Percentiles rank a stretch among this genome's conserved stretches.
phyloP scores from a whole-genome alignment of 2,329 filamentous ascomycete genomes.

The Colletotrichum endophyticum region DNA sequence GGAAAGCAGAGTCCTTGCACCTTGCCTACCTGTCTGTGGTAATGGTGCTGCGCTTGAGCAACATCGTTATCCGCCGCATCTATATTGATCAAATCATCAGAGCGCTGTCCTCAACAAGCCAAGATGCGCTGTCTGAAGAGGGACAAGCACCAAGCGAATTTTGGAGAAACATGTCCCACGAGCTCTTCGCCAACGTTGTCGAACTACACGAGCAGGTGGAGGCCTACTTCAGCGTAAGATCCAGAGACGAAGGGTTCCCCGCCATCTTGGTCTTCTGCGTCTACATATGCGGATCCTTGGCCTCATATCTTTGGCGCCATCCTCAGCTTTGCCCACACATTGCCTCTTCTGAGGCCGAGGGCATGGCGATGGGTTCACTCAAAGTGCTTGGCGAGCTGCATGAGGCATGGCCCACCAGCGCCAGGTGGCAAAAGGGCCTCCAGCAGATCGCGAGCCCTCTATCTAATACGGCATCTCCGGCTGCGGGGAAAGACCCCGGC shows the following conservation, averaged over 20 bases:
- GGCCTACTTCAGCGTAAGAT: neutral
- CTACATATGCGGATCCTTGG: neutral
- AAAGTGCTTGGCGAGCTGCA: neutral
- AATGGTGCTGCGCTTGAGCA: neutral
- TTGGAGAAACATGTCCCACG: neutral
- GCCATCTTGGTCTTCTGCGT: neutral
- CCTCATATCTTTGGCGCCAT: neutral
- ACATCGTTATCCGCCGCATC: neutral
- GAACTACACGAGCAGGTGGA: neutral
- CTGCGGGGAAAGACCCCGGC: rapidly evolving
- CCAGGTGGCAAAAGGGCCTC: neutral
- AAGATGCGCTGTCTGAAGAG: neutral
- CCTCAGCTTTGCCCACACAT: neutral
- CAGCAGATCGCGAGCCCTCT: neutral
- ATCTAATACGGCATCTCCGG: neutral
- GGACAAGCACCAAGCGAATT: neutral
- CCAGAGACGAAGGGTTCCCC: neutral
- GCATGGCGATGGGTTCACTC: neutral
- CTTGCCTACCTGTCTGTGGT: neutral
- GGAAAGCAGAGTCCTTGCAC: neutral
- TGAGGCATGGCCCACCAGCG: neutral
- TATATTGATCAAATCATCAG: neutral
- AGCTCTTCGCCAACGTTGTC: neutral
- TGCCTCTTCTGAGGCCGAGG: neutral
- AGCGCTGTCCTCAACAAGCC: neutral